Evolutionary conservation across 2,329 filamentous ascomycete genomes (phyloP), one percentile per base, ranked within the genome.

Genomic region (Penicillium sp.): DNA sequence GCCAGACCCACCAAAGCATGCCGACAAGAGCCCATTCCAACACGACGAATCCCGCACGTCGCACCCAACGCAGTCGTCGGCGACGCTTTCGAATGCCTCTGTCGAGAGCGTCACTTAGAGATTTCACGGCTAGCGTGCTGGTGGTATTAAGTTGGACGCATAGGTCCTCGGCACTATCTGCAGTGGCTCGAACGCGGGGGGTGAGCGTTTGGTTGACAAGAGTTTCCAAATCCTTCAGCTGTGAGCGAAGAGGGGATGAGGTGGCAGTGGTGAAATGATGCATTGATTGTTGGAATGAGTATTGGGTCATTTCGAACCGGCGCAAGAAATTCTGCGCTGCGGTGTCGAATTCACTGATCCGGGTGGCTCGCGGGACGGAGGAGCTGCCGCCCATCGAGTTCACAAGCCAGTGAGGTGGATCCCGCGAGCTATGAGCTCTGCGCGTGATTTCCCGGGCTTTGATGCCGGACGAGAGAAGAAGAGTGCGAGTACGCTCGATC

Each of bases 1-100:
- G 86, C 92, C 94, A 98, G 16, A 96, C 88, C 76, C 89, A 92
- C 92, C 95, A 97, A 87, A 98, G 91, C 66, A 96, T 85, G 4
- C 90, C 90, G 40, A 98, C 87, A 18, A 98, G 83, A 51, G 87
- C 79, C 92, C 92, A 97, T 79, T 98, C 94, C 16, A 97, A 85
- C 19, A 89, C 77, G 55, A 92, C 86, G 84, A 92, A 98, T 14
- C 91, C 88, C 0, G 87, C 86, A 14, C 90, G 82, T 40, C 91
- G 82, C 24, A 92, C 76, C 87, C 91, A 92, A 55, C 91, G 82
- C 70, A 95, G 86, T 54, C 92, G 82, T 59, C 89, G 83, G 59
- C 90, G 82, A 53, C 92, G 82, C 80, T 91, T 88, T 69, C 89
- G 85, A 59, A 95, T 83, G 60, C 87, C 83, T 43, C 75, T 77